phyloP scores from a whole-genome alignment of 2,329 filamentous ascomycete species.

The Curvularia sp. region DNA sequence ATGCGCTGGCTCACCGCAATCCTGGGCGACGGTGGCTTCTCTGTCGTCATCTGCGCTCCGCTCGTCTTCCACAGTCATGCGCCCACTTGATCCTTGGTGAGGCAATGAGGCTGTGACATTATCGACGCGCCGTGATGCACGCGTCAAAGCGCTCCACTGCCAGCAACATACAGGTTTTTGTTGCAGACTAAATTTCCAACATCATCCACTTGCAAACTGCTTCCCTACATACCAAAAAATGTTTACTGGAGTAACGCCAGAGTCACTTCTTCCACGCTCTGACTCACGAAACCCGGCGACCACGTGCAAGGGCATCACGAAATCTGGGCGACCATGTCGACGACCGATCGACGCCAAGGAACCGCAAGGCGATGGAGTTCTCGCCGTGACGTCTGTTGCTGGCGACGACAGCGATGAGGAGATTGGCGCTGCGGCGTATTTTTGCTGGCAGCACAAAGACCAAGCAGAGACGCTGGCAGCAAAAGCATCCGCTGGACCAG shows the following conservation, averaged over 20 bases:
- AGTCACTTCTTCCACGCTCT: conserved; percentile 76
- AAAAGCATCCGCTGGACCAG: conserved; percentile 28
- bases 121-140: neutral
- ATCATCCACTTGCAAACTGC: neutral
- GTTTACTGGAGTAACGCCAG: conserved; percentile 67
- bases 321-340: conserved; percentile 82
- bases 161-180: neutral
- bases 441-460: conserved; percentile 95
- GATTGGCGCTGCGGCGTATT: conserved; percentile 67
- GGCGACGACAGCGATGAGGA: conserved; percentile 57
- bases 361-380: conserved; percentile 47
- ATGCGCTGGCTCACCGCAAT: conserved; percentile 18
- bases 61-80: conserved; percentile 1
- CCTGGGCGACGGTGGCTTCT: neutral
- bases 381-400: conserved; percentile 51
- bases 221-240: conserved; percentile 21
- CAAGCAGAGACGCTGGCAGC: conserved; percentile 65
- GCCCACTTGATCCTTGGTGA: neutral
- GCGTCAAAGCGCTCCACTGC: neutral
- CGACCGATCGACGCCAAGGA: conserved; percentile 66
- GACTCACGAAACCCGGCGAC: conserved; percentile 84
- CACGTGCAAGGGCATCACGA: conserved; percentile 88
- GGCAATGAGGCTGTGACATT: conserved; percentile 14
- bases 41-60: neutral
- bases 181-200: neutral